Evolutionary conservation across 2,329 filamentous ascomycete genomes (phyloP).

Genomic region (Fusarium sp.): DNA sequence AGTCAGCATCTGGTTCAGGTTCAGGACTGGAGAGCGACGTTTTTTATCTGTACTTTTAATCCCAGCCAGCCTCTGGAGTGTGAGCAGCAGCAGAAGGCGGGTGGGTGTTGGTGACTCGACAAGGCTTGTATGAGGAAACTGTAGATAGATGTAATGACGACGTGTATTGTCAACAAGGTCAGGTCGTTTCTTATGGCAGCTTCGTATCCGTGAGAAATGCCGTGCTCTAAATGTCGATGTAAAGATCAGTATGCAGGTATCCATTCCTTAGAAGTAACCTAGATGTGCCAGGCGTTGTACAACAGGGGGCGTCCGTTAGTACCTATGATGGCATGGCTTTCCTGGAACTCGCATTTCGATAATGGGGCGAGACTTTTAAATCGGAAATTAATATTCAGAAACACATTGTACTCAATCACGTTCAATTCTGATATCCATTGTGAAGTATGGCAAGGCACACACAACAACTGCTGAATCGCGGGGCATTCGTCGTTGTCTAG

Average conservation of each 20-base stretch:
- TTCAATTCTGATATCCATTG: neutral
- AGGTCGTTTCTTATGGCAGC: no score
- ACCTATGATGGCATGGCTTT: neutral
- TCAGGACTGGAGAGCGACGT: conserved; percentile 9
- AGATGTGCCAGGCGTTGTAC: neutral
- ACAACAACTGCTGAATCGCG: neutral
- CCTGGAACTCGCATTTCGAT: neutral
- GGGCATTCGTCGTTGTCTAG: neutral
- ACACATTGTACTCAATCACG: neutral
- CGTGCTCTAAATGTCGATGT: neutral
- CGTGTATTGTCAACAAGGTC: neutral
- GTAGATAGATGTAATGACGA: conserved; percentile 21
- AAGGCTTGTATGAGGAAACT: conserved; percentile 5
- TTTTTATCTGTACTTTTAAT: conserved; percentile 8
- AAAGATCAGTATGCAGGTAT: neutral
- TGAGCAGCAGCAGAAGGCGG: conserved; percentile 4
- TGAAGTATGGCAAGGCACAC: neutral
- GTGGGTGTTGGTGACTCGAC: neutral
- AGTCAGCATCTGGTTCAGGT: neutral
- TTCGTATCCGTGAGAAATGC: neutral
- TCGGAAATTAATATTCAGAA: neutral
- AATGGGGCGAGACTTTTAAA: neutral
- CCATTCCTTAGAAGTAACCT: neutral
- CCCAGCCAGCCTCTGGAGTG: conserved; percentile 4
- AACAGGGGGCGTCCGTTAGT: neutral